Conservation (phyloP, 2,329 filamentous ascomycete species). For the Ceratocystiopsis brevicomis region DNA sequence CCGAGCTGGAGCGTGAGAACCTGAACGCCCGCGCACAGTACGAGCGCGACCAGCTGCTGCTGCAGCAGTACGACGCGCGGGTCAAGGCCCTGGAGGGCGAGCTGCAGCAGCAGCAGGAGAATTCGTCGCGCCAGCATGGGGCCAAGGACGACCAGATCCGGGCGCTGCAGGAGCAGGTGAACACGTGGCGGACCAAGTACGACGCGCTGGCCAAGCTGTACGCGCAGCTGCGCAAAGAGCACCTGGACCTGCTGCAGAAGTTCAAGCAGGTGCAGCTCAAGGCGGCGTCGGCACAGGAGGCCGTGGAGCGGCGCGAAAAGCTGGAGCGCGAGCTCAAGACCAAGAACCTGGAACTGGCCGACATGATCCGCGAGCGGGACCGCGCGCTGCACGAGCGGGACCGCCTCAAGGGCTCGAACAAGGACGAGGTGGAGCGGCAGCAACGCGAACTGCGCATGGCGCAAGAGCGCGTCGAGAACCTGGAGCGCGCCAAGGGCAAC, state of each 20-base stretch:
- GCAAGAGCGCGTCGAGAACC: slow-evolving; percentile 74
- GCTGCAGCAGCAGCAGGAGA: slow-evolving; percentile 61
- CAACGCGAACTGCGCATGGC: slow-evolving; percentile 87
- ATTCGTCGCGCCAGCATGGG: slow-evolving; percentile 63
- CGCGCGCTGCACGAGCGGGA: slow-evolving; percentile 87
- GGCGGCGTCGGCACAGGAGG: slow-evolving; percentile 90
- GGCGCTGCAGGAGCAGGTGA: slow-evolving; percentile 87
- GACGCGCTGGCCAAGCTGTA: slow-evolving; percentile 93
- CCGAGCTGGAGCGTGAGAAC: slow-evolving; percentile 89
- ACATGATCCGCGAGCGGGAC: slow-evolving; percentile 96
- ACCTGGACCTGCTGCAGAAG: slow-evolving; percentile 84
- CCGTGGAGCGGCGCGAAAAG: slow-evolving; percentile 85
- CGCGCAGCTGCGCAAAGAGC: slow-evolving; percentile 85
- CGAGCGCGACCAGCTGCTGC: slow-evolving; percentile 89
- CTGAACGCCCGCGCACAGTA: slow-evolving; percentile 87
- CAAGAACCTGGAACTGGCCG: slow-evolving; percentile 94
- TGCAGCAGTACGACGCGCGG: slow-evolving; percentile 88
- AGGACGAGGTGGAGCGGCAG: slow-evolving; percentile 85
- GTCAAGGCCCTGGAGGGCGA: slow-evolving; percentile 88
- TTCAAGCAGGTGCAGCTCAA: slow-evolving; percentile 94
- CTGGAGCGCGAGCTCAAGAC: slow-evolving; percentile 96
- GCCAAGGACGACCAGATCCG: slow-evolving; percentile 92
- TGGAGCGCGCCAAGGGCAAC: slow-evolving; percentile 82
- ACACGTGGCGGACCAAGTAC: slow-evolving; percentile 94
- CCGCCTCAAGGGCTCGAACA: slow-evolving; percentile 64